A percentile compares a stretch with the other conserved stretches of the same genome.
Conservation (phyloP, 2,329 filamentous ascomycete genomes). For the Fusarium sp. region DNA sequence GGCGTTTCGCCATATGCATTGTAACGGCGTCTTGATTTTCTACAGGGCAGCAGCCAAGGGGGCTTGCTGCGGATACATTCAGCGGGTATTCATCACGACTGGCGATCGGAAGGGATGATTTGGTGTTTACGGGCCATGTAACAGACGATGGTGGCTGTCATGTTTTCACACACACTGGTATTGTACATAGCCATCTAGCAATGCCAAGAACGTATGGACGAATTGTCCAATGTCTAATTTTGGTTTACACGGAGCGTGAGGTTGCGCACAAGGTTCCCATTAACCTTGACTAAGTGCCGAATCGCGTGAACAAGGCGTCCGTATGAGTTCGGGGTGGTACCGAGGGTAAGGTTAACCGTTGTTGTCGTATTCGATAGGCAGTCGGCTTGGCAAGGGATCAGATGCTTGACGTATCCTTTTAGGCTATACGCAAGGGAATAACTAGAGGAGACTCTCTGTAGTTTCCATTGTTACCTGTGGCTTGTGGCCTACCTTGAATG, state of each 20-base stretch:
- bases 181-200: constrained; percentile 37
- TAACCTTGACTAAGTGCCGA: constrained; percentile 18
- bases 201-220: constrained; percentile 23
- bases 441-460: not conserved
- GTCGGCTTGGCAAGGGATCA: not conserved
- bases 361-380: constrained; percentile 7
- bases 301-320: constrained; percentile 8
- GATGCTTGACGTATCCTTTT: not conserved
- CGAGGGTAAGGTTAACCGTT: constrained; percentile 14
- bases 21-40: constrained; percentile 41
- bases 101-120: constrained; percentile 23
- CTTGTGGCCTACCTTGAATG: not conserved
- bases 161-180: constrained; percentile 25
- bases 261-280: constrained; percentile 16
- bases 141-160: constrained; percentile 15
- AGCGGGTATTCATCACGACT: constrained; percentile 38
- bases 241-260: constrained; percentile 4
- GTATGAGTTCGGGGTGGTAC: constrained; percentile 11
- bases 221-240: constrained; percentile 4
- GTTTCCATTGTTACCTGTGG: not conserved
- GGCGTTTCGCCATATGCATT: constrained; percentile 39
- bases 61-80: constrained; percentile 38
- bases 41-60: constrained; percentile 35
- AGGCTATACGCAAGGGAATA: not conserved
- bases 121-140: constrained; percentile 32